These are phyloP conservation scores for Fusarium sp. DNA, from an alignment of 2,329 filamentous ascomycete species.

Conservation along the genomic window DNA sequence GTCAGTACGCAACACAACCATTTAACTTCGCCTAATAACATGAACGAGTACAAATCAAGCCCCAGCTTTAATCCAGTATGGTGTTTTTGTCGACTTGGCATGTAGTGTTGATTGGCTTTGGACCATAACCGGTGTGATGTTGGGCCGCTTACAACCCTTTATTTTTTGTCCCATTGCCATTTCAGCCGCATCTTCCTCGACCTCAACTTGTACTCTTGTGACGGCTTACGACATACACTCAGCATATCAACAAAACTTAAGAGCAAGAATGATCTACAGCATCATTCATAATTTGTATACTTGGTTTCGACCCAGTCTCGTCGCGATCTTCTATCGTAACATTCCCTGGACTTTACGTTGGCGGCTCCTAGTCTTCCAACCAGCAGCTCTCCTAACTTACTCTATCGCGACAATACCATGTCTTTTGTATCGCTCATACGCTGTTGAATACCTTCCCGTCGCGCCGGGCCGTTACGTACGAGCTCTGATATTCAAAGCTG, in stretches of 20 bases:
- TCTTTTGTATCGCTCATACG: constrained; percentile 53
- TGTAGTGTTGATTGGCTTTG: neutral
- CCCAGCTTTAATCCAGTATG: too few species aligned
- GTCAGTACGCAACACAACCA: too few species aligned
- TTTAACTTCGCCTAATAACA: too few species aligned
- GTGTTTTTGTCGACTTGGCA: too few species aligned
- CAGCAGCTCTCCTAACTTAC: constrained; percentile 54
- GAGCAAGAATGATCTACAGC: constrained; percentile 3
- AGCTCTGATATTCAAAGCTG: constrained; percentile 52
- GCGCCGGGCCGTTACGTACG: constrained; percentile 44
- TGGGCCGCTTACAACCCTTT: constrained; percentile 25
- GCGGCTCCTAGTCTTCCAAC: constrained; percentile 59
- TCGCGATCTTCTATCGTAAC: constrained; percentile 52
- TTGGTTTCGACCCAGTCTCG: constrained; percentile 48
- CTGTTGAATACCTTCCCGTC: constrained; percentile 52
- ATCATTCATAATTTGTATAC: constrained; percentile 27
- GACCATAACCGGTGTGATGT: constrained; percentile 10
- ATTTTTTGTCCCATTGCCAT: neutral
- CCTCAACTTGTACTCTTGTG: neutral
- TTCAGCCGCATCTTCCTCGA: neutral
- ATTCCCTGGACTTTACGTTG: constrained; percentile 57
- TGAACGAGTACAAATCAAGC: too few species aligned
- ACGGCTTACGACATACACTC: rapidly evolving
- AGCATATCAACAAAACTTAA: neutral
- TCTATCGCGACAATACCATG: constrained; percentile 53